These are phyloP conservation scores for Fusarium veterinarium DNA, from an alignment of 2,329 filamentous ascomycete species.

Conservation along the genomic window DNA sequence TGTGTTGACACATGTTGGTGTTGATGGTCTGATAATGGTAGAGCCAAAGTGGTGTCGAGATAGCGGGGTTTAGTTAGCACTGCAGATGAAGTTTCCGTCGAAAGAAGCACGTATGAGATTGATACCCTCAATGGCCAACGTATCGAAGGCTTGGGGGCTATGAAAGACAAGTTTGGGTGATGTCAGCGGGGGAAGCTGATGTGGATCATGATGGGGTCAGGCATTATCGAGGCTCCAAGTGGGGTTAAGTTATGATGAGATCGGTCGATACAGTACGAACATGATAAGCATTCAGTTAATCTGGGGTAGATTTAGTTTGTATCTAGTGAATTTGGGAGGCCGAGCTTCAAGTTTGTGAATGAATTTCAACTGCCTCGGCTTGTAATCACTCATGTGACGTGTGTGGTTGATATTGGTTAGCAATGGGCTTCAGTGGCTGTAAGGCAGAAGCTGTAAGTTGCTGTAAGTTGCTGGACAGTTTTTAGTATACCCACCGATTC, in stretches of 20 bases:
- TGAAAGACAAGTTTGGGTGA: slow-evolving; percentile 3
- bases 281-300: background rate
- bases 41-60: background rate
- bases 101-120: background rate
- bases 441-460: background rate
- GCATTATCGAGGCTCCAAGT: slow-evolving; percentile 24
- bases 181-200: slow-evolving; percentile 27
- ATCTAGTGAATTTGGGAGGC: background rate
- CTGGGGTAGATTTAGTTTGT: background rate
- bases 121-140: slow-evolving; percentile 2
- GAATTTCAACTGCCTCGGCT: slow-evolving; percentile 12
- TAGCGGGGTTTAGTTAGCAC: background rate
- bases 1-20: slow-evolving; percentile 21
- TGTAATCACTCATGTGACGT: slow-evolving; percentile 16
- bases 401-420: slow-evolving; percentile 2
- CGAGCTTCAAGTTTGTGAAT: background rate
- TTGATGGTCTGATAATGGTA: background rate
- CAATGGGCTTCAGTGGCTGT: background rate
- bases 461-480: background rate
- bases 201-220: slow-evolving; percentile 20
- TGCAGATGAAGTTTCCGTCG: background rate
- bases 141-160: slow-evolving; percentile 2
- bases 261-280: background rate
- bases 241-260: background rate
- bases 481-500: slow-evolving; percentile 5